Conservation (phyloP, 23 red algal species). For the Cyanidiococcus yangmingshanensis region DNA sequence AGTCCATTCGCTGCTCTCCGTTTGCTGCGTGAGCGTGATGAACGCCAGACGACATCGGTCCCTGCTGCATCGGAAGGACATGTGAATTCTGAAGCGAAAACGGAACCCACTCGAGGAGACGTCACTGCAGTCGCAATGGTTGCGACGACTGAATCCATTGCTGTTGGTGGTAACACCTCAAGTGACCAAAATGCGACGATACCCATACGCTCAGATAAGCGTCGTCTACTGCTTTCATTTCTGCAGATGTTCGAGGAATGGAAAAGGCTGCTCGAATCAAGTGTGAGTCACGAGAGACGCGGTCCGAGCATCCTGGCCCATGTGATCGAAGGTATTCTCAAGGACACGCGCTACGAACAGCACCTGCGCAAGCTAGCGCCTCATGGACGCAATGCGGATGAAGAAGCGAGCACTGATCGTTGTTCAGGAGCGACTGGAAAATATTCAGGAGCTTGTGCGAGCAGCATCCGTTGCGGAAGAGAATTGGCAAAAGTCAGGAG, state of each 20-base stretch:
- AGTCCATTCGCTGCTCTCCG: slow-evolving; percentile 27
- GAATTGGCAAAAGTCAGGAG: background rate
- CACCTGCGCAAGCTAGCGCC: background rate
- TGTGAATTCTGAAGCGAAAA: background rate
- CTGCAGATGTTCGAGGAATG: background rate
- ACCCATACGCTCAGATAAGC: no score
- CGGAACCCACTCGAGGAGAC: no score
- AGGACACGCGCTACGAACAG: background rate
- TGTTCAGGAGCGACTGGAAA: slow-evolving; percentile 12
- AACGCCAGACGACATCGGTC: no score
- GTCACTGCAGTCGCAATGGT: no score
- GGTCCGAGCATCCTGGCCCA: background rate
- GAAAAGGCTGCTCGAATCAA: background rate
- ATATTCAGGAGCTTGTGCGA: background rate
- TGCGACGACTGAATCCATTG: no score
- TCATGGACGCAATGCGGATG: background rate
- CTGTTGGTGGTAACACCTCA: no score
- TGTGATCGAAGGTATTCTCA: background rate
- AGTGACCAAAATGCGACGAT: no score
- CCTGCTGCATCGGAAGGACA: background rate
- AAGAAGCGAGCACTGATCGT: background rate
- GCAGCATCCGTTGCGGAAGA: slow-evolving; percentile 13
- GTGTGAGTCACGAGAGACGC: background rate
- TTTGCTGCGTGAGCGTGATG: slow-evolving; percentile 21
- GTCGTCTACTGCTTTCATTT: background rate